Base-by-base conservation (phyloP, 305 asterid genomes). In the Fraxinus baroniana region DNA sequence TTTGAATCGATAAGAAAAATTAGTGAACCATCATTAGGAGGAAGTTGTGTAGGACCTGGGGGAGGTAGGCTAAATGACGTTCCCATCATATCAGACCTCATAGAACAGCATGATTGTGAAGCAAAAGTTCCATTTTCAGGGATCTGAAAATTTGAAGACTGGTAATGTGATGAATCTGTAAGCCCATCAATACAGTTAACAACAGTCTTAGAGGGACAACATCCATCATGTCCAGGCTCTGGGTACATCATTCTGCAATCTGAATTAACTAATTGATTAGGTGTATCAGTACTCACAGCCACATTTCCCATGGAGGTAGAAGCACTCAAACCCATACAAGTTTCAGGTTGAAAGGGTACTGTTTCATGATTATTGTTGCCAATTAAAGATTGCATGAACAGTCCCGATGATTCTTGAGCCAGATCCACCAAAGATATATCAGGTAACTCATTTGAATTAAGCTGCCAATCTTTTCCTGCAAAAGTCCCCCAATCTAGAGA, bases 401-500 rank as follows among this genome's bases (percentile, higher is more conserved):
- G 71, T 74, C 86, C 94, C 2, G 92, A 82, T 75, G 95, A 84
- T 77, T 87, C 97, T 78, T 88, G 94, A 74, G 90, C 92, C 57
- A 87, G 80, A 81, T 92, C 96, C 77, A 92, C 82, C 44, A 90
- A 86, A 84, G 97, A 80, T 84, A 91, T 84, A 79, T 91, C 91
- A 15, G 93, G 91, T 79, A 92, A 83, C 79, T 92, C 95, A 83
- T 85, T 88, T 17, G 91, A 86, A 87, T 87, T 89, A 73, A 89
- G 79, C 75, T 79, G 93, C 94, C 97, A 95, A 86, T 93, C 97
- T 83, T 83, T 92, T 70, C 84, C 92, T 46, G 86, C 17, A 49
- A 92, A 88, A 77, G 89, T 20, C 36, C 85, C 90, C 97, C 97
- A 92, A 81, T 91, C 97, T 37, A 91, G 83, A 36, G 91, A 79